Conservation (phyloP, 345 rosid genomes). For the Hibiscus mutabilis region DNA sequence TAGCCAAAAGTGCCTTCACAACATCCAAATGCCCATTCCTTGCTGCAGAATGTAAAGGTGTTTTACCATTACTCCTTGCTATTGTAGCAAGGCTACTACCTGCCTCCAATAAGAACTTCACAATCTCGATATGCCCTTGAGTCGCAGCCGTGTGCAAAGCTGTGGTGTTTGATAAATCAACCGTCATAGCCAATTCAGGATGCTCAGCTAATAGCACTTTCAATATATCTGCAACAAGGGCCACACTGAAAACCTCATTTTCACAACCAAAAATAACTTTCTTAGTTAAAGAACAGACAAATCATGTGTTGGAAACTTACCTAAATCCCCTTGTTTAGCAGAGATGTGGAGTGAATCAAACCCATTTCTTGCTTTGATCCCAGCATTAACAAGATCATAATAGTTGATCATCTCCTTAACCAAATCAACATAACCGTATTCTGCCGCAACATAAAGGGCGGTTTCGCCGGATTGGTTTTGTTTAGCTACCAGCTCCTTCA, state of each 20-base stretch:
- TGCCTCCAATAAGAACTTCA: conserved; percentile 53
- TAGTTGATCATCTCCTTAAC: conserved; percentile 71
- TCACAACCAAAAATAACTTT: background rate
- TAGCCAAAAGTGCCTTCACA: conserved; percentile 48
- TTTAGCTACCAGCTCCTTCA: conserved; percentile 47
- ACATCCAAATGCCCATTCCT: conserved; percentile 82
- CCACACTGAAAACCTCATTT: conserved; percentile 9
- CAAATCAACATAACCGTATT: conserved; percentile 69
- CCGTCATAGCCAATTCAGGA: conserved; percentile 93
- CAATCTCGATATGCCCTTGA: conserved; percentile 75
- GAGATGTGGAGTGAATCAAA: conserved; percentile 95
- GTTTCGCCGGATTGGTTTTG: conserved; percentile 92
- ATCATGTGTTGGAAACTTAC: conserved; percentile 26
- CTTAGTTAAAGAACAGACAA: background rate
- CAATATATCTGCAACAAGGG: conserved; percentile 45
- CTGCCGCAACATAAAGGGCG: conserved; percentile 88
- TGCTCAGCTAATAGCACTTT: conserved; percentile 58
- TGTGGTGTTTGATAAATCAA: conserved; percentile 79
- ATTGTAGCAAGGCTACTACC: conserved; percentile 82
- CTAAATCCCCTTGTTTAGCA: conserved; percentile 87
- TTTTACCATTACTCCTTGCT: conserved; percentile 85
- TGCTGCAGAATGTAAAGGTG: conserved; percentile 85
- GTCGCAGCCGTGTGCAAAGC: conserved; percentile 87
- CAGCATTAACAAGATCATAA: conserved; percentile 68
- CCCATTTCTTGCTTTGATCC: conserved; percentile 87